These are phyloP conservation scores for Geotrichum carabidarum DNA, from an alignment of 1,139 yeast genomes.

Conservation along the genomic window DNA sequence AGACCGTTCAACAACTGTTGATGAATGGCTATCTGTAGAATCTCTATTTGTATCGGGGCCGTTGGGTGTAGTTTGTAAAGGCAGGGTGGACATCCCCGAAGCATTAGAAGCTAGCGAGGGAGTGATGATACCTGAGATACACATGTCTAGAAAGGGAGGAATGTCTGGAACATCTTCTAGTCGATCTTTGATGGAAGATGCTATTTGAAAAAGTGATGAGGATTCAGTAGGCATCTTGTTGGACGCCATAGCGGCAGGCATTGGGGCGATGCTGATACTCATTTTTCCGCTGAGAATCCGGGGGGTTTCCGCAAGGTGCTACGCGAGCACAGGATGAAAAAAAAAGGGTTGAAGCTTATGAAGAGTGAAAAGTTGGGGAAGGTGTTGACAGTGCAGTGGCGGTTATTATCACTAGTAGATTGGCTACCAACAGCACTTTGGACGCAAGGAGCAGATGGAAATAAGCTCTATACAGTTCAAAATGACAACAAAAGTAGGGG, in stretches of 20 bases:
- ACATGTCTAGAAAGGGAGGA: constrained; percentile 59
- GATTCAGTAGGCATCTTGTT: constrained; percentile 17
- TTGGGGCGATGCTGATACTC: constrained; percentile 16
- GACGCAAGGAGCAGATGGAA: not conserved
- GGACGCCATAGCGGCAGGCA: constrained; percentile 17
- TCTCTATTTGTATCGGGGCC: constrained; percentile 10
- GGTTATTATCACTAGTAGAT: not conserved
- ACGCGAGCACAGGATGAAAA: not conserved
- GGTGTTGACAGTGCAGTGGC: not conserved
- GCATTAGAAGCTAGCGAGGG: constrained; percentile 7
- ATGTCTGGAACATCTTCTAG: constrained; percentile 64
- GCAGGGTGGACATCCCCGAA: not conserved
- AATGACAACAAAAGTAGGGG: not conserved
- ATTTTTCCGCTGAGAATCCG: not conserved
- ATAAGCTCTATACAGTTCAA: not conserved
- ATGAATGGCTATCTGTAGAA: constrained; percentile 13
- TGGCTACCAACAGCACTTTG: not conserved
- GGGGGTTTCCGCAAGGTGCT: not conserved
- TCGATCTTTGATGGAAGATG: constrained; percentile 54
- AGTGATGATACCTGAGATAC: constrained; percentile 24
- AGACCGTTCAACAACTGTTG: constrained; percentile 11
- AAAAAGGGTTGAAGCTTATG: no score
- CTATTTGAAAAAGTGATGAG: constrained; percentile 65
- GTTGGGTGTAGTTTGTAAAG: constrained; percentile 8
- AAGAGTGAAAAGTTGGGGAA: not conserved